Evolutionary conservation across 2,329 filamentous ascomycete species (phyloP), one percentile per base, ranked within the genome.

Genomic region (Apiospora saccharicola): DNA sequence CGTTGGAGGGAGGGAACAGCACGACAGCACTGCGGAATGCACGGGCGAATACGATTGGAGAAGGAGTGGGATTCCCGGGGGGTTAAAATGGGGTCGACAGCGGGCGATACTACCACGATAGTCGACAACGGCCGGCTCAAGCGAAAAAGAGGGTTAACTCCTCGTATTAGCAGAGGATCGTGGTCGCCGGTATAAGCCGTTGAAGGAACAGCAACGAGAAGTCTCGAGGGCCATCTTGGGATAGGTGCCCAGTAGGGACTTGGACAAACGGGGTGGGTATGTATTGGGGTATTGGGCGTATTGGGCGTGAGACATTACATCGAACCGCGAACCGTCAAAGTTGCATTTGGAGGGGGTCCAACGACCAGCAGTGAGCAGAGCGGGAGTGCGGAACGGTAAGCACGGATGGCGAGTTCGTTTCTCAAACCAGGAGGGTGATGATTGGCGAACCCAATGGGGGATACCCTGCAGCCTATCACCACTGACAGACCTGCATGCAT

Each of bases 261-360:
- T 34, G 53, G 53, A 61, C 53, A 22, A 22, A 6, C 8, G 26
- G 26, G 26, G 30, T 22, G 53, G 26, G 30, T 61, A 57, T 53
- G 26, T 30, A 30, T 30, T 30, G 26, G 26, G 26, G 26, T 30
- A 30, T 30, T 30, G 26, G 26, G 51, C 26, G 30, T 61, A 37
- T 61, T 34, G 53, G 53, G 53, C 53, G 53, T 61, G 53, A 61
- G 53, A 61, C 53, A 61, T 12, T 37, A 22, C 53, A n/a, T 61
- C 16, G 53, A 61, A 22, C 37, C 16, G 53, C 30, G 24, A 53
- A 53, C 7, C 51, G 51, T 61, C 16, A 37, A 61, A 30, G 53
- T 37, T 61, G 53, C 53, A 61, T 61, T 61, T 30, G 26, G 24
- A 30, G 46, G 46, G 7, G 7, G 44, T 19, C 14, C 3, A 16